These are phyloP conservation scores for Claviceps maximensis DNA, from an alignment of 2,329 filamentous ascomycete species.

Conservation along the genomic window DNA sequence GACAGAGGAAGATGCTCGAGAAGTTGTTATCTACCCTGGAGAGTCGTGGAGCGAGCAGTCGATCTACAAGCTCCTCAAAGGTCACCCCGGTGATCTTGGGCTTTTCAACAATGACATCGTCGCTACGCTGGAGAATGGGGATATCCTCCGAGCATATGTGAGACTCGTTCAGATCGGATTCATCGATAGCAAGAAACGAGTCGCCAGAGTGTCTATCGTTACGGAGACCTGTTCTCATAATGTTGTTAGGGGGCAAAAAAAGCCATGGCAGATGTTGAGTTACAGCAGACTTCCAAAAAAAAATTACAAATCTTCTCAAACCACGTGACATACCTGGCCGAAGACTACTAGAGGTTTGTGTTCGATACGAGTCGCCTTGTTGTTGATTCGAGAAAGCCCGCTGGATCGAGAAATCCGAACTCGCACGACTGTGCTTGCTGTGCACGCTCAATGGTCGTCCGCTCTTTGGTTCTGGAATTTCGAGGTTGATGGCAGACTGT, in stretches of 20 bases:
- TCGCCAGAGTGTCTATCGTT: slow-evolving; percentile 34
- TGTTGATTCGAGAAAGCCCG: slow-evolving; percentile 39
- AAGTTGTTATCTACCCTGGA: slow-evolving; percentile 86
- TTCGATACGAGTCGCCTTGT: slow-evolving; percentile 22
- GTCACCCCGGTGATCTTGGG: slow-evolving; percentile 38
- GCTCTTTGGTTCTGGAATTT: slow-evolving; percentile 37
- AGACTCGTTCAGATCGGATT: slow-evolving; percentile 51
- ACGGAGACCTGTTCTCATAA: slow-evolving; percentile 34
- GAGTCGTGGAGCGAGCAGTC: slow-evolving; percentile 69
- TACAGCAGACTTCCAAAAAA: background rate
- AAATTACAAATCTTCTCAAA: background rate
- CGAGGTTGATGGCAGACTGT: slow-evolving; percentile 48
- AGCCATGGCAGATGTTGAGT: background rate
- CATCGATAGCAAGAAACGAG: slow-evolving; percentile 54
- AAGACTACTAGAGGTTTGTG: slow-evolving; percentile 20
- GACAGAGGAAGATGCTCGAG: slow-evolving; percentile 72
- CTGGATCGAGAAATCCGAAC: slow-evolving; percentile 53
- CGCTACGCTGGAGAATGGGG: slow-evolving; percentile 51
- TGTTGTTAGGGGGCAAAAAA: background rate
- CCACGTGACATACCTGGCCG: slow-evolving; percentile 13
- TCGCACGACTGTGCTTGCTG: slow-evolving; percentile 56
- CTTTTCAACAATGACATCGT: slow-evolving; percentile 43
- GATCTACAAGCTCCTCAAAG: slow-evolving; percentile 68
- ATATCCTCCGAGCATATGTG: slow-evolving; percentile 53
- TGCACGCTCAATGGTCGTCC: slow-evolving; percentile 44